Base-by-base conservation (phyloP, 768 basidiomycete species). In the Kwoniella newhampshirensis region DNA sequence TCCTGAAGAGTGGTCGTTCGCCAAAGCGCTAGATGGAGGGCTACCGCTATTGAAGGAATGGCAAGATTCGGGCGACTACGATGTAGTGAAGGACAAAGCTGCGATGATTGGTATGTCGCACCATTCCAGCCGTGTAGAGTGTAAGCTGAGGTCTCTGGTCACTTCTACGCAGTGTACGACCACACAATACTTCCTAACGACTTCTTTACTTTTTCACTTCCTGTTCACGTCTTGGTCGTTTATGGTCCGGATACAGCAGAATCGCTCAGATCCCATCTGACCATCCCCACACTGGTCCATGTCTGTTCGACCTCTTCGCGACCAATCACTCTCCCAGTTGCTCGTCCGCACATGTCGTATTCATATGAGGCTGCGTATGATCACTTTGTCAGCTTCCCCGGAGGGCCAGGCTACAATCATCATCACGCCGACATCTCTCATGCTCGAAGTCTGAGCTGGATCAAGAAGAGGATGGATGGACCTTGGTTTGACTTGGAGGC, bases 401-500 rank as follows among this genome's bases (percentile, higher is more conserved):
- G 51, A 18, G 26, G 51, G 15, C 20, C 7, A 18, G 35, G 35
- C 3, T 41, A 52, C 21, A 23, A 37, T 15, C 26, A 52, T 25
- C 17, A 39, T 28, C 51, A 40, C 32, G 35, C 51, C 51, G 23
- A 23, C 27, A 52, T 52, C 18, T 18, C 51, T 9, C 51, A 52
- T 21, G 51, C 36, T 18, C 8, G 51, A n/a, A 52, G 20, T 13
- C 36, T 52, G 17, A 52, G 36, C 18, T 52, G 51, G 51, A 39
- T 71, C 39, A 66, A 62, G 40, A 60, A 46, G 11, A 30, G 39
- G 1, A 37, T 68, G 36, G 57, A 48, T 20, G 83, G 83, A 0
- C 84, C 83, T 11, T 66, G 77, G 23, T 85, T 85, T 49, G 82
- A 84, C 65, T 73, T 84, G 1, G 84, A 84, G 63, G 80, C 79